Base-by-base conservation (phyloP, 2,329 filamentous ascomycete genomes). In the Aspergillus unguis region DNA sequence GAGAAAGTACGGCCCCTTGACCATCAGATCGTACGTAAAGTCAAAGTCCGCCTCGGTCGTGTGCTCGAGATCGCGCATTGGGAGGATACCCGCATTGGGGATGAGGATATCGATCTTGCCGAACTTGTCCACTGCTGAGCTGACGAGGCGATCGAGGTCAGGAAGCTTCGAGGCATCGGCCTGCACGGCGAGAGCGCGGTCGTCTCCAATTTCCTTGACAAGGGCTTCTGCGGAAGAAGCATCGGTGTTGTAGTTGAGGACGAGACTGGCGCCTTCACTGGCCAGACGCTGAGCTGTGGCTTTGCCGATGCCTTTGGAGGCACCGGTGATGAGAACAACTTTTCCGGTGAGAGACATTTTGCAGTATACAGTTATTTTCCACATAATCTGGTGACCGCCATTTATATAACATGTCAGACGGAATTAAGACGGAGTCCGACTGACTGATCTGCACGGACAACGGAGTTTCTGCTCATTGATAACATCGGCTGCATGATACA, bases 101-200 rank as follows among this genome's bases (percentile, higher is more conserved):
- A 86, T 71, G 3, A 85, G 56, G 35, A 85, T 76, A 68, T 87
- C 83, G 57, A 86, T 79, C 54, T 75, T 76, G 27, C 78, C 78
- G 56, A 80, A 84, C 38, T 71, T 73, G 2, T 71, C 59, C 1
- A 85, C 71, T 0, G 79, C 73, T 5, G 71, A 68, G 1, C 74
- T 64, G 17, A 86, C 74, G 4, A 86, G 72, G 11, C 64, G 65
- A n/a, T 75, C 72, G 49, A 82, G 71, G 7, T 76, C 78, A 0
- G 63, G 31, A 4, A 82, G 56, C 27, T 69, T 75, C 29, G 74
- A 73, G 3, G 73, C 80, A 58, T 87, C 77, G 2, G 80, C 83
- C 68, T 83, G 76, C 26, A 87, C 72, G 23, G 80, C 77, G 25
- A 81, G 64, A 5, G 78, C 77, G 3, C 75, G 73, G 46, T 77